These are phyloP conservation scores for Neurospora sp. DNA, from an alignment of 495 filamentous ascomycete genomes.

Conservation along the genomic window DNA sequence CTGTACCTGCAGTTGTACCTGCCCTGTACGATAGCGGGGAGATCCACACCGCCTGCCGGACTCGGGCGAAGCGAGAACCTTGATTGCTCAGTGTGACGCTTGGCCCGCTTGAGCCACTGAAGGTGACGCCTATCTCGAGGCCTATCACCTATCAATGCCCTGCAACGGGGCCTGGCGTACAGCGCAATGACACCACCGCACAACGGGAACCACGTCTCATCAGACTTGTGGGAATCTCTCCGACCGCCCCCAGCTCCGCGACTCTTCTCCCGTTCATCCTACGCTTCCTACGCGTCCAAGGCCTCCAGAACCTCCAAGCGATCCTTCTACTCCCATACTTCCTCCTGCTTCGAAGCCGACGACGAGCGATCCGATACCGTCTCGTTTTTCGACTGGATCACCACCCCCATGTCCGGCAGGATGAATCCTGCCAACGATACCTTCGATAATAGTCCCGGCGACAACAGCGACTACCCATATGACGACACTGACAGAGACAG, in stretches of 20 bases:
- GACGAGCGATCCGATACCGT: constrained; percentile 43
- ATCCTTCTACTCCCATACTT: constrained; percentile 29
- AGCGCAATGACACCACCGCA: background rate
- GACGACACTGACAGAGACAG: background rate
- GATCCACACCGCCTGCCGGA: background rate
- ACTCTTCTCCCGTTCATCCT: constrained; percentile 34
- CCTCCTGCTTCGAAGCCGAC: constrained; percentile 50
- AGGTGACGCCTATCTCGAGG: background rate
- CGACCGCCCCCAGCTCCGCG: constrained; percentile 29
- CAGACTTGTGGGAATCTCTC: background rate
- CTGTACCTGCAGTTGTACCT: background rate
- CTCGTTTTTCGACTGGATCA: background rate
- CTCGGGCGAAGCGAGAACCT: background rate
- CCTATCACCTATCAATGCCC: background rate
- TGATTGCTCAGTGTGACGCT: background rate
- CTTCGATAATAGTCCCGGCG: constrained; percentile 5
- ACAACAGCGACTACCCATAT: constrained; percentile 8
- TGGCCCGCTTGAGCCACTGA: background rate
- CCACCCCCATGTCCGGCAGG: constrained; percentile 7
- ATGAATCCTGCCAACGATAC: constrained; percentile 14
- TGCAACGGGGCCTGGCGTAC: background rate
- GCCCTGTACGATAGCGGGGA: background rate
- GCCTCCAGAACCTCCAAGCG: constrained; percentile 22
- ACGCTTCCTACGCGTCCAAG: constrained; percentile 9
- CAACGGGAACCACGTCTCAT: background rate